Evolutionary conservation across 2,329 filamentous ascomycete species (phyloP).

Genomic region (Biscogniauxia sp.): DNA sequence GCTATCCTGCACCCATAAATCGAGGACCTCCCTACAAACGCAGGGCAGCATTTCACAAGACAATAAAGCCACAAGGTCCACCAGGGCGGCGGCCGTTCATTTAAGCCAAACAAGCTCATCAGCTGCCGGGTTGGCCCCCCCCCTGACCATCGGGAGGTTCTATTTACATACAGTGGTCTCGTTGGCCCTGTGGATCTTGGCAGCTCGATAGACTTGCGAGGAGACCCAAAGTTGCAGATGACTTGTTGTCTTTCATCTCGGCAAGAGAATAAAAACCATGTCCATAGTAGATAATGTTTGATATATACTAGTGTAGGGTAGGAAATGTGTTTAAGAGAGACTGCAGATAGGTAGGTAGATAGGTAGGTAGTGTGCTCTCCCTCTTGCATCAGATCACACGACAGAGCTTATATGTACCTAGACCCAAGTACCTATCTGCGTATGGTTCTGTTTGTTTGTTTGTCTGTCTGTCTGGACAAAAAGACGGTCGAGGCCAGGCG

Average conservation of each 20-base stretch:
- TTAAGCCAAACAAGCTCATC: neutral
- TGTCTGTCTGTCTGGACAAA: neutral
- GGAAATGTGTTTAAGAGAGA: too few relatives aligned
- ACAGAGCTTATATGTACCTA: neutral
- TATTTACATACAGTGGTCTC: neutral
- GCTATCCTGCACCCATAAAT: neutral
- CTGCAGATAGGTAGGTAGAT: too few relatives aligned
- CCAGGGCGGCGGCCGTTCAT: neutral
- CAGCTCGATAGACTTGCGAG: neutral
- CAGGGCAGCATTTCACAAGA: neutral
- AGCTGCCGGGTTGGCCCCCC: neutral
- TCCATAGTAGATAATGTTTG: neutral
- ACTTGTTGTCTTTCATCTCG: constrained; percentile 7
- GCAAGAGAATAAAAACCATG: constrained; percentile 1
- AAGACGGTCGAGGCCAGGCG: neutral
- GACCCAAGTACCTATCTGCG: too few relatives aligned
- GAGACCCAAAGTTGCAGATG: constrained; percentile 3
- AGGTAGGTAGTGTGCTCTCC: too few relatives aligned
- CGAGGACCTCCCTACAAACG: neutral
- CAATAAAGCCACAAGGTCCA: neutral
- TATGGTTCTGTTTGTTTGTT: neutral
- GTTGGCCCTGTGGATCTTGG: neutral
- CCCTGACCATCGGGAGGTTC: neutral
- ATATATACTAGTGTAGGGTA: too few relatives aligned
- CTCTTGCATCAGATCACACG: neutral